These are phyloP conservation scores for Delitschia confertaspora DNA, from an alignment of 495 filamentous ascomycete species.

Conservation along the genomic window DNA sequence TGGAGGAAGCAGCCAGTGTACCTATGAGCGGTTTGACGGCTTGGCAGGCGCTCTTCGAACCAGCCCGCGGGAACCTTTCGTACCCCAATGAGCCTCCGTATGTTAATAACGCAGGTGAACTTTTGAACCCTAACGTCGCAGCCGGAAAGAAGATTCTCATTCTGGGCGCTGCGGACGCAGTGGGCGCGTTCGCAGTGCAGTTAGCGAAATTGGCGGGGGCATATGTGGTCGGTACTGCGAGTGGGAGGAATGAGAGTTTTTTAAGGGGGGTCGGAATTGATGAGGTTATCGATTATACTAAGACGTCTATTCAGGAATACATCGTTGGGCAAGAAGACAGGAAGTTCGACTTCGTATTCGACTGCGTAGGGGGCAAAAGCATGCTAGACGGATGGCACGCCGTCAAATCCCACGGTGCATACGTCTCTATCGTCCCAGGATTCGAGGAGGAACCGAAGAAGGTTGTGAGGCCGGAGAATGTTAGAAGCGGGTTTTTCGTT, in stretches of 20 bases:
- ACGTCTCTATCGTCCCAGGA: conserved; percentile 45
- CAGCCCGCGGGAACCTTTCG: conserved; percentile 1
- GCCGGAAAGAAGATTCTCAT: conserved; percentile 39
- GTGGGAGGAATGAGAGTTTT: conserved; percentile 35
- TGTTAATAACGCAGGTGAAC: conserved; percentile 36
- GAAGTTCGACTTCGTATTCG: conserved; percentile 44
- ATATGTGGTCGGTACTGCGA: conserved; percentile 36
- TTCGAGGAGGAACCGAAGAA: conserved; percentile 38
- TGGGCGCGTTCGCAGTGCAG: conserved; percentile 50
- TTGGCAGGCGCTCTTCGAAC: conserved; percentile 50
- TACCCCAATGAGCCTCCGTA: background rate
- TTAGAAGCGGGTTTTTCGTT: conserved; percentile 41
- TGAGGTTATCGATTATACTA: conserved; percentile 43
- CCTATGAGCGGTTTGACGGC: conserved; percentile 48
- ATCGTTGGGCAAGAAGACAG: conserved; percentile 19
- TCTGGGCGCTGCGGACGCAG: conserved; percentile 44
- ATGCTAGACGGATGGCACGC: conserved; percentile 42
- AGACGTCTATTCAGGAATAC: conserved; percentile 35
- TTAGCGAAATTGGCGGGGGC: conserved; percentile 41
- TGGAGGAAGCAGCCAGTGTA: conserved; percentile 43
- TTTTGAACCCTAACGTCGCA: conserved; percentile 22
- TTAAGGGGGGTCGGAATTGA: conserved; percentile 39
- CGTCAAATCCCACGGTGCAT: conserved; percentile 37
- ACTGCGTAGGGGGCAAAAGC: conserved; percentile 40
- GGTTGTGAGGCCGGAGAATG: conserved; percentile 21